Evolutionary conservation across 768 basidiomycete genomes (phyloP).

Genomic region (Leccinum boreale): DNA sequence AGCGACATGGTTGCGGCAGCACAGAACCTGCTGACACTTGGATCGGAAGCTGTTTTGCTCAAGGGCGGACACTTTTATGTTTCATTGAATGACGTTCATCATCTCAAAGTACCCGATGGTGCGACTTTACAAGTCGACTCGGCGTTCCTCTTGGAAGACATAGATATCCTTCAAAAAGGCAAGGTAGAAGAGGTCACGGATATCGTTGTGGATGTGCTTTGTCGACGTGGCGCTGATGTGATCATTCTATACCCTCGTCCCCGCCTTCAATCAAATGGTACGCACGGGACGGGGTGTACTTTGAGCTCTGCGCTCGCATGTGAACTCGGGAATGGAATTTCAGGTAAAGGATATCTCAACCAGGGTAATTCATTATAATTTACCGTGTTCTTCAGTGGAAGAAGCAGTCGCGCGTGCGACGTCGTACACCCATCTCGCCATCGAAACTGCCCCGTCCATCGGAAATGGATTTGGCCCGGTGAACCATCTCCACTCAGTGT

Average conservation of each 20-base stretch:
- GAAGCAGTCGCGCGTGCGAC: conserved; percentile 62
- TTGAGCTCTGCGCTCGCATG: conserved; percentile 80
- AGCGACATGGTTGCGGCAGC: conserved; percentile 62
- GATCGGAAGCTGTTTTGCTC: conserved; percentile 60
- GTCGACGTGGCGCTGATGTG: conserved; percentile 30
- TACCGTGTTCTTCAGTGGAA: conserved; percentile 36
- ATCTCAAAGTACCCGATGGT: conserved; percentile 27
- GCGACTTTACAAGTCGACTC: conserved; percentile 36
- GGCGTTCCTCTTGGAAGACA: conserved; percentile 50
- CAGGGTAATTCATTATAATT: no score
- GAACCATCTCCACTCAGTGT: conserved; percentile 74
- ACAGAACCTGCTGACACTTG: conserved; percentile 43
- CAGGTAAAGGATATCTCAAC: conserved; percentile 33
- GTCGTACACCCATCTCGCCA: conserved; percentile 71
- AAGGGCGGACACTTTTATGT: conserved; percentile 80
- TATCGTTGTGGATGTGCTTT: conserved; percentile 60
- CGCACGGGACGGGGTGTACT: conserved; percentile 93
- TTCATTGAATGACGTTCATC: conserved; percentile 43
- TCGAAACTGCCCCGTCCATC: conserved; percentile 61
- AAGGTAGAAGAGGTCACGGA: conserved; percentile 9
- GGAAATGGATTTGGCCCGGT: conserved; percentile 82
- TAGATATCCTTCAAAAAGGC: conserved; percentile 52
- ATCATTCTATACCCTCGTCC: conserved; percentile 58
- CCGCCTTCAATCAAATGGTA: conserved; percentile 62
- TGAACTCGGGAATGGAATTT: conserved; percentile 49